Evolutionary conservation across 345 rosid genomes (phyloP), one percentile per base, ranked within the genome.

Genomic region (Salix caprea): DNA sequence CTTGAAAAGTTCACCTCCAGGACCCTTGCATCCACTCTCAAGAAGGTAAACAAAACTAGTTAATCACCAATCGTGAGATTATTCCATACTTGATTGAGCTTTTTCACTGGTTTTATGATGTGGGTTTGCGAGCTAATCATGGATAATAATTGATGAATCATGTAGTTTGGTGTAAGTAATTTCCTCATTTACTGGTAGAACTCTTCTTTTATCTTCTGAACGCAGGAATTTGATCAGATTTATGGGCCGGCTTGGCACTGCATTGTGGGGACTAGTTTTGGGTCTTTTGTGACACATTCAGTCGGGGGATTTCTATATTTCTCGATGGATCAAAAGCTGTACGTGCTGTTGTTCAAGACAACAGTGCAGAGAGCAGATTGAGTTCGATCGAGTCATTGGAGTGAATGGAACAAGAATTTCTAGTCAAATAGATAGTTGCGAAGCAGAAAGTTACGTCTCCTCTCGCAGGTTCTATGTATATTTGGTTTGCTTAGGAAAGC

Each of bases 231-330:
- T 73, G 91, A 88, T 86, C 84, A 82, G 66, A 86, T 77, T 2
- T 87, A 88, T 78, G 91, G 91, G 46, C 91, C 91, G 46, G 90
- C 91, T 0, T 88, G 91, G 91, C 91, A 88, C 79, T 88, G 91
- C 67, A 86, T 88, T 23, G 91, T 88, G 65, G 91, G 91, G 81
- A 82, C 88, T 46, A 87, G 86, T 84, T 88, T 88, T 69, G 91
- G 91, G 61, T 88, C 91, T 5, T 88, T 88, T 70, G 90, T 88
- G 73, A 88, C 91, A 0, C 88, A 87, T 81, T 88, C 91, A 18
- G 88, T 87, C 37, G 87, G 91, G 48, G 91, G 91, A 9, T 88
- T 88, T 79, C 78, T 88, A 54, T 88, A 88, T 79, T 88, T 88
- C 77, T 85, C 91, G 30, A 79, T 88, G 83, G 90, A 88, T 74